Conservation (phyloP, 208 protist genomes). For the Trichomonas tenax region DNA sequence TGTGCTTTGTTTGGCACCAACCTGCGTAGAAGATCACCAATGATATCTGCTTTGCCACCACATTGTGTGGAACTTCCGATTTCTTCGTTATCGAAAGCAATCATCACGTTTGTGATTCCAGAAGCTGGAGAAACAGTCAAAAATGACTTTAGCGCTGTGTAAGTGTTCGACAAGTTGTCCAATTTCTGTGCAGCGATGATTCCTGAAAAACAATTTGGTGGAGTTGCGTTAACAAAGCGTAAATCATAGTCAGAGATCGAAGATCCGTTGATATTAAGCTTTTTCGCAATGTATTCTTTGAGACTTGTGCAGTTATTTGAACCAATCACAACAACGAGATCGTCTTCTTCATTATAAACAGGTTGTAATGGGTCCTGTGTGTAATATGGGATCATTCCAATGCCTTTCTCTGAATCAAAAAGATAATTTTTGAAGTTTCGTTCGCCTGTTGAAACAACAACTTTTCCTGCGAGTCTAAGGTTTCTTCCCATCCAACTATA, state of each 20-base stretch:
- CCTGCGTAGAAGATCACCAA: background rate
- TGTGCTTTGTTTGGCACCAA: background rate
- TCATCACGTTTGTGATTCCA: background rate
- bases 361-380: background rate
- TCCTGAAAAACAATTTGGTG: background rate
- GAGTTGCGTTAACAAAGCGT: background rate
- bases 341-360: background rate
- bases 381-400: background rate
- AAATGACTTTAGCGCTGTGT: background rate
- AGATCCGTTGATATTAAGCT: background rate
- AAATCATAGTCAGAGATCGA: background rate
- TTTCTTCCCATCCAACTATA: background rate
- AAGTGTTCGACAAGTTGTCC: background rate
- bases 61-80: background rate
- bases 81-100: background rate
- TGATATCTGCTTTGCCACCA: background rate
- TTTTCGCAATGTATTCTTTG: background rate
- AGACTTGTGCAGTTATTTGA: background rate
- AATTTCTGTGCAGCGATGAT: background rate
- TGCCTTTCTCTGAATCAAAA: background rate
- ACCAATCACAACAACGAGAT: background rate
- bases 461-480: background rate
- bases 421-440: background rate
- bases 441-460: no score
- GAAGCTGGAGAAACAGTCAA: background rate